A percentile compares a stretch with the other conserved stretches of the same genome.
Evolutionary conservation across 1,139 yeast species (phyloP).

Genomic region (Suhomyces chickasaworum): DNA sequence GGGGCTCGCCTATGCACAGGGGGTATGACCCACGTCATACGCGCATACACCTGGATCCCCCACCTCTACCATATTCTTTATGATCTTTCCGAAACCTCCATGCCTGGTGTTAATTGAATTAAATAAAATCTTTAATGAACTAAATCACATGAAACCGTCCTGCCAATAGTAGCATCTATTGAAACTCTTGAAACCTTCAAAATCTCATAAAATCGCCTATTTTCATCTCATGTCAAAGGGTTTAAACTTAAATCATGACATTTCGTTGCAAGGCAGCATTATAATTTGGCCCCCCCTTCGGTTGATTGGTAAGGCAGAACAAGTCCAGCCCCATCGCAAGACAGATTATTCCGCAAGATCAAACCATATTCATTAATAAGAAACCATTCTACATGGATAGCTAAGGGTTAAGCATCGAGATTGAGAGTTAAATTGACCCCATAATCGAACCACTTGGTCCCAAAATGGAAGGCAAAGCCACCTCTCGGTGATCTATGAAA

Average conservation of each 20-base stretch:
- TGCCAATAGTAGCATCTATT: no score
- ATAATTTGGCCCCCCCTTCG: no score
- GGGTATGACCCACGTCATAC: background rate
- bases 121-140: no score
- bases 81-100: no score
- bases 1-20: constrained; percentile 1
- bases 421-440: background rate
- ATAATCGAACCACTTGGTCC: background rate
- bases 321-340: background rate
- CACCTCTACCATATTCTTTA: no score
- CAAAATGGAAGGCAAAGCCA: background rate
- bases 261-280: no score
- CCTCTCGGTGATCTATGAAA: background rate
- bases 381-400: background rate
- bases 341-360: constrained; percentile 1
- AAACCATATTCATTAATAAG: background rate
- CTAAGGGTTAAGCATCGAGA: background rate
- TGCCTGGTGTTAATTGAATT: no score
- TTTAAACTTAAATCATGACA: background rate
- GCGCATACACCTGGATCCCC: background rate
- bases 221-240: no score
- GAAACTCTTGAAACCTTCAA: background rate
- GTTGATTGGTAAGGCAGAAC: background rate
- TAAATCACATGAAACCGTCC: background rate
- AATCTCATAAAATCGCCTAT: no score